Percentiles rank a stretch among this genome's conserved stretches.
Evolutionary conservation across 1,284 basidiomycete species (phyloP).

Genomic region (Naganishia sp.): DNA sequence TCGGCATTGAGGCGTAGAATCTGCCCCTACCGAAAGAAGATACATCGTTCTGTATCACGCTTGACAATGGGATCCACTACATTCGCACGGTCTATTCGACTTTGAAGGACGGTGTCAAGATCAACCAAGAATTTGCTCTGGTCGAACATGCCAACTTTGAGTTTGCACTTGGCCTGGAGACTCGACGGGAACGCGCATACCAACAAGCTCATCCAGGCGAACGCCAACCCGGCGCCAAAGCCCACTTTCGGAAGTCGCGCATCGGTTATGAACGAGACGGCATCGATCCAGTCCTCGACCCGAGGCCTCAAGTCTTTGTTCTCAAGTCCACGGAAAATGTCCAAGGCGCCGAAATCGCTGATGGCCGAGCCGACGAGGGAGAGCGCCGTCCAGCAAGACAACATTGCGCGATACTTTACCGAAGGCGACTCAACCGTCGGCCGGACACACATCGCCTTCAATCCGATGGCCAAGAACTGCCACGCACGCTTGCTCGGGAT

Average conservation of each 20-base stretch:
- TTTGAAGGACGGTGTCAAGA: constrained; percentile 65
- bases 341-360: constrained; percentile 47
- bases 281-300: constrained; percentile 49
- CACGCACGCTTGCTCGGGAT: constrained; percentile 81
- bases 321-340: constrained; percentile 71
- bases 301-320: constrained; percentile 70
- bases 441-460: constrained; percentile 79
- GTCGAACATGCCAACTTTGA: constrained; percentile 71
- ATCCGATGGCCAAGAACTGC: constrained; percentile 75
- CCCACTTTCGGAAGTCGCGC: constrained; percentile 35
- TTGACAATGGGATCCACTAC: constrained; percentile 96
- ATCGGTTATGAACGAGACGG: constrained; percentile 17
- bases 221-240: constrained; percentile 51
- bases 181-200: constrained; percentile 83
- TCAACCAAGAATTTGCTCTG: constrained; percentile 94
- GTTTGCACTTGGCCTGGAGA: constrained; percentile 81
- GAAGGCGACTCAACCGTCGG: constrained; percentile 67
- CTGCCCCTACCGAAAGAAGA: constrained; percentile 72
- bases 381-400: constrained; percentile 57
- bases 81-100: constrained; percentile 84
- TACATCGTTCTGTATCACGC: constrained; percentile 79
- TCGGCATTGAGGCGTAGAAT: constrained; percentile 69
- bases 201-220: constrained; percentile 65
- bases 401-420: constrained; percentile 77
- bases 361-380: constrained; percentile 35